Evolutionary conservation across 1,284 basidiomycete species (phyloP).

Genomic region (Xanthoconium separans): DNA sequence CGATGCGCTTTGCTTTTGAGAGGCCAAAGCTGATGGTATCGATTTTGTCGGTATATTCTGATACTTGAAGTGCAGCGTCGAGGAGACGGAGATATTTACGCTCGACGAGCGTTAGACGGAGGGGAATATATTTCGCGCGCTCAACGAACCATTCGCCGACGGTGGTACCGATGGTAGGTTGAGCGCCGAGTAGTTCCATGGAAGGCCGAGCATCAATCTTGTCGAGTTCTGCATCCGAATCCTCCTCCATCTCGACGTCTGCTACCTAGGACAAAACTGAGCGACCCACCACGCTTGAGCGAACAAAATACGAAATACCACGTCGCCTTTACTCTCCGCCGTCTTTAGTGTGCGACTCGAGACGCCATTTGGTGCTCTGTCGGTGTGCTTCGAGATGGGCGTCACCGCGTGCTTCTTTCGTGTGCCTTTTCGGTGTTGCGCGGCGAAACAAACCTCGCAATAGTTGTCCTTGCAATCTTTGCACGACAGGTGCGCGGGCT

Average conservation of each 20-base stretch:
- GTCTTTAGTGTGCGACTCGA: not conserved
- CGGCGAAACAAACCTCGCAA: slow-evolving; percentile 80
- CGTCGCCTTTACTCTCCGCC: slow-evolving; percentile 3
- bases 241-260: slow-evolving; percentile 40
- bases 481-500: slow-evolving; percentile 73
- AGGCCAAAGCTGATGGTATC: slow-evolving; percentile 72
- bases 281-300: not conserved
- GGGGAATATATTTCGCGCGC: slow-evolving; percentile 71
- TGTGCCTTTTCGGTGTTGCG: slow-evolving; percentile 77
- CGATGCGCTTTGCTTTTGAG: slow-evolving; percentile 78
- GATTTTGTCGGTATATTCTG: slow-evolving; percentile 84
- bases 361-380: slow-evolving; percentile 25
- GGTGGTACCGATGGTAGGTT: slow-evolving; percentile 53
- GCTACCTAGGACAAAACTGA: slow-evolving; percentile 23
- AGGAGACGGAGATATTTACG: slow-evolving; percentile 78
- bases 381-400: slow-evolving; percentile 35
- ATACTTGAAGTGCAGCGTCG: slow-evolving; percentile 76
- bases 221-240: slow-evolving; percentile 50
- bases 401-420: slow-evolving; percentile 64
- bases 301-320: slow-evolving; percentile 15
- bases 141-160: slow-evolving; percentile 83
- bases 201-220: slow-evolving; percentile 28
- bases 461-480: slow-evolving; percentile 68
- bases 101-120: slow-evolving; percentile 68
- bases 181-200: slow-evolving; percentile 43